A percentile compares a stretch with the other conserved stretches of the same genome.
These are phyloP conservation scores for Picochlorum sp. DNA, from an alignment of 139 green algal genomes.

Conservation along the genomic window DNA sequence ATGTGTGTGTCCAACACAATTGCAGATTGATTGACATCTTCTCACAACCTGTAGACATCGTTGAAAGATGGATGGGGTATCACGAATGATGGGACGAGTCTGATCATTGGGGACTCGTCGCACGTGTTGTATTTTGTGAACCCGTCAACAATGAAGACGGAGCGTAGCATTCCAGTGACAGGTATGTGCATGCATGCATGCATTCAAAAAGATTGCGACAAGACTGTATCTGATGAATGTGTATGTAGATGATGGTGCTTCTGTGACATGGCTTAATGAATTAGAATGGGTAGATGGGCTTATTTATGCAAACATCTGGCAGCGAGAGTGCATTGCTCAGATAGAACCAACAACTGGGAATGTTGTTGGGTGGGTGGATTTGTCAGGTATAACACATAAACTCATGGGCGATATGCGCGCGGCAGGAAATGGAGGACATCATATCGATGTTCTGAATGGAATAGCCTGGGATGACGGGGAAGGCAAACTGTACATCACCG, in stretches of 20 bases:
- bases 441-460: slow-evolving; percentile 78
- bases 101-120: slow-evolving; percentile 65
- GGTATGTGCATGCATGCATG: not conserved
- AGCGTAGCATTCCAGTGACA: slow-evolving; percentile 21
- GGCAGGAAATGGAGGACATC: not conserved
- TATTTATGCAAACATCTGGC: slow-evolving; percentile 80
- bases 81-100: slow-evolving; percentile 47
- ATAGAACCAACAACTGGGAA: slow-evolving; percentile 50
- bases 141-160: slow-evolving; percentile 25
- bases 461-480: slow-evolving; percentile 69
- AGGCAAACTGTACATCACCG: slow-evolving; percentile 72
- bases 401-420: slow-evolving; percentile 13
- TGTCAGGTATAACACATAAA: slow-evolving; percentile 29
- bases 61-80: slow-evolving; percentile 82
- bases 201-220: not conserved
- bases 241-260: slow-evolving; percentile 12
- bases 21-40: too few relatives aligned
- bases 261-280: slow-evolving; percentile 40
- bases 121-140: slow-evolving; percentile 57
- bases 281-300: slow-evolving; percentile 70
- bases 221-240: slow-evolving; percentile 8
- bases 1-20: too few relatives aligned
- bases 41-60: slow-evolving; percentile 18
- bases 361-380: slow-evolving; percentile 61
- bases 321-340: slow-evolving; percentile 74